Evolutionary conservation across 345 rosid species (phyloP), one percentile per base, ranked within the genome.

Genomic region (Viola odorata): DNA sequence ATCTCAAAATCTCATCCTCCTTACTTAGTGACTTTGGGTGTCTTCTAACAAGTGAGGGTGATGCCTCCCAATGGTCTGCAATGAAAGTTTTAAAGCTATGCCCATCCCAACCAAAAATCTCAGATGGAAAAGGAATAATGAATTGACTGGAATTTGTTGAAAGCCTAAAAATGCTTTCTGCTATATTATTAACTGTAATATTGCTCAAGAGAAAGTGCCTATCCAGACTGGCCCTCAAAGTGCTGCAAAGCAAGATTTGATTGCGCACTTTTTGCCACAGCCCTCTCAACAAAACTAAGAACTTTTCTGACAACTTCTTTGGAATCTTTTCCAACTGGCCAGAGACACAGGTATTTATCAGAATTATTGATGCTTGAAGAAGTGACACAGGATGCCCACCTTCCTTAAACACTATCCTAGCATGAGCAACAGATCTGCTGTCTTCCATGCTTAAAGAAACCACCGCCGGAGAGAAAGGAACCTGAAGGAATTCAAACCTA

Each of bases 101-200:
- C 44, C 73, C 76, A 12, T 42, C 54, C 53, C n/a, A 55, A 51
- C 76, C 71, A 65, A 84, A 84, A 36, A 82, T 72, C 32, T 65
- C 70, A 66, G 41, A 42, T 6, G 69, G 54, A 56, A 72, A 59
- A 54, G 56, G 14, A 57, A 56, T 16, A 3, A 63, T 23, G 54
- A 53, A 39, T 55, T 72, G 66, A 37, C 50, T 15, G 8, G 12
- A 44, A 45, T 32, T 76, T 11, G 75, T 64, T 37, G 82, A 73
- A 47, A 84, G 79, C 75, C 80, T 76, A 68, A 82, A 84, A 64
- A 78, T 66, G 73, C 86, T 55, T 70, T 84, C 82, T 7, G 86
- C 85, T 63, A 84, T 62, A 65, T 58, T 61, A 39, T 65, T 76
- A 37, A 74, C 50, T 10, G 64, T 70, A 45, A 73, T 65, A 62